Base-by-base conservation (phyloP, 805 yeast genomes). In the Dipodascus albidus region DNA sequence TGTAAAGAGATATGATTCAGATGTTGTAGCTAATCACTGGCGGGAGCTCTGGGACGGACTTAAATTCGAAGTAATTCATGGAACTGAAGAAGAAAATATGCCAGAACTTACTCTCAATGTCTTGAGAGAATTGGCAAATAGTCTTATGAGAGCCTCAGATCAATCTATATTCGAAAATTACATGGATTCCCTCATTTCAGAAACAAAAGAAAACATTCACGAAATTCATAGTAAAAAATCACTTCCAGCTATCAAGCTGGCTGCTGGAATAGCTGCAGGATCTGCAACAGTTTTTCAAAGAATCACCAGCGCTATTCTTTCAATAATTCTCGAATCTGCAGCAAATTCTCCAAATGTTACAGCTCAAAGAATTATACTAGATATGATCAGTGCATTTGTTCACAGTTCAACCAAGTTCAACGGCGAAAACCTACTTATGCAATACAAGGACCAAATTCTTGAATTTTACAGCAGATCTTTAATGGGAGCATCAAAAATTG, bases 31-130 rank as follows among this genome's bases (percentile, higher is more conserved):
- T 27, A 74, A 74, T 9, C 76, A 79, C 63, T 90, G 96, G 90
- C 64, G 77, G 4, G 77, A 83, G 1, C 63, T 91, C 2, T 93
- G 96, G 96, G 85, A 86, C 60, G 87, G 96, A 0, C 70, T 91
- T 52, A 91, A 91, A 65, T 89, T 80, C 65, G 96, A 91, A 66
- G 75, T 91, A n/a, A 70, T 91, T 54, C 96, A 91, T 65, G 83
- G 82, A 47, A 87, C 85, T n/a, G 79, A 75, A 20, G 77, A 73
- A 27, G 71, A 67, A 48, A 73, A 70, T 27, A 53, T 73, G 55
- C 54, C 69, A 56, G 62, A 61, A 53, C 60, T 71, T 8, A 74
- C 82, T 0, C 62, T 82, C 22, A 58, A 62, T 15, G 69, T 78
- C 2, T 69, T 84, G 53, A 70, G 67, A 52, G 61, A 72, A 0